Evolutionary conservation across 257 asterid species (phyloP).

Genomic region (Capsicum baccatum): DNA sequence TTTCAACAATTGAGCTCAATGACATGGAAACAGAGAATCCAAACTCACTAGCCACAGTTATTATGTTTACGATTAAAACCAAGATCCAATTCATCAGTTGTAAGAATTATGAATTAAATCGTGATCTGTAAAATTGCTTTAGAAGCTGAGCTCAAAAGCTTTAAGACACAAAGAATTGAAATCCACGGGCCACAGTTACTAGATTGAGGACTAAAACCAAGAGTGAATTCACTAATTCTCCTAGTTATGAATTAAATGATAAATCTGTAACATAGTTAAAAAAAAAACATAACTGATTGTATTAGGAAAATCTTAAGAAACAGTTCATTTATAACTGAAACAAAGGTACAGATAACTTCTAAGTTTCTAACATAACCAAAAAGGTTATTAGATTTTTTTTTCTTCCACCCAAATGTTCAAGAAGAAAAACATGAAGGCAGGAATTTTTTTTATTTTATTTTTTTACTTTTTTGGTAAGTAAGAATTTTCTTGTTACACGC

Average conservation of each 20-base stretch:
- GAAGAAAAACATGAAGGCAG: not conserved
- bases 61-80: not conserved
- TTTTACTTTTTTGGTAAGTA: not conserved
- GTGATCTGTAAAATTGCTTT: not conserved
- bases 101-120: not conserved
- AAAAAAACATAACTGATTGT: too few species aligned
- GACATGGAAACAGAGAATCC: not conserved
- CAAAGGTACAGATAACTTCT: constrained; percentile 5
- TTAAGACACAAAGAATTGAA: not conserved
- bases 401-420: not conserved
- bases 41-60: not conserved
- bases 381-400: not conserved
- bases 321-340: not conserved
- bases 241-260: too few species aligned
- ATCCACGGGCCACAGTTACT: not conserved
- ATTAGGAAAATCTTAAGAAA: not conserved
- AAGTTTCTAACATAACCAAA: not conserved
- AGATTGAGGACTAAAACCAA: not conserved
- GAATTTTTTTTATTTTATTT: not conserved
- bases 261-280: too few species aligned
- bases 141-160: not conserved
- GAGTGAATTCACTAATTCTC: not conserved
- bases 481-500: not conserved
- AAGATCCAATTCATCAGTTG: not conserved
- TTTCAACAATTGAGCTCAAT: not conserved